Conservation (phyloP, 345 rosid genomes). For the Clarkia xantiana region DNA sequence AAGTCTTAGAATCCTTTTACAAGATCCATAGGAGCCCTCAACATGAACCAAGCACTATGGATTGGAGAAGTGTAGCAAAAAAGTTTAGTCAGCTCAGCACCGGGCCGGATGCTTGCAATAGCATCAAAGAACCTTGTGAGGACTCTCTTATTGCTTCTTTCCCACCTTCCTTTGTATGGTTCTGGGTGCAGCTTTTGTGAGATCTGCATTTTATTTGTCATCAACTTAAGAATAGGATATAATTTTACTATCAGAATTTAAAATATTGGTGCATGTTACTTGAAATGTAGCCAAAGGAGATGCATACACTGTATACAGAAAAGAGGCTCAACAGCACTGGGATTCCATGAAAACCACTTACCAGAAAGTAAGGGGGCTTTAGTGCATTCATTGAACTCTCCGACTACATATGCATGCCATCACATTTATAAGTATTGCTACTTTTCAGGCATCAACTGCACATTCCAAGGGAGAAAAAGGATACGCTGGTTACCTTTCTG, state of each 20-base stretch:
- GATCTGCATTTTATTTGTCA: background rate
- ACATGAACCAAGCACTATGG: constrained; percentile 59
- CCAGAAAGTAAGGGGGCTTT: constrained; percentile 38
- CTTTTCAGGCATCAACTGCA: constrained; percentile 69
- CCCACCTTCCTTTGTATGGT: too few relatives aligned
- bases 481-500: constrained; percentile 69
- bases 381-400: background rate
- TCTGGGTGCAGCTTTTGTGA: too few relatives aligned
- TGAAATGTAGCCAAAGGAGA: constrained; percentile 47
- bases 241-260: background rate
- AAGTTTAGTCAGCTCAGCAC: constrained; percentile 61
- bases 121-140: constrained; percentile 26
- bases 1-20: constrained; percentile 74
- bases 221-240: background rate
- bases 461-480: constrained; percentile 53
- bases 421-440: background rate
- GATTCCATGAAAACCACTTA: constrained; percentile 41
- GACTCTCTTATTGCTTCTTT: constrained; percentile 22
- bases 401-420: background rate
- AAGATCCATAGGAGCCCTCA: constrained; percentile 45
- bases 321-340: constrained; percentile 58
- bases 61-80: constrained; percentile 76
- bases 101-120: constrained; percentile 21
- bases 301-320: constrained; percentile 47
- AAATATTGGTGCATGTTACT: constrained; percentile 10